phyloP scores from a whole-genome alignment of 352 stramenopile genomes.

The Thraustochytrium striatum region DNA sequence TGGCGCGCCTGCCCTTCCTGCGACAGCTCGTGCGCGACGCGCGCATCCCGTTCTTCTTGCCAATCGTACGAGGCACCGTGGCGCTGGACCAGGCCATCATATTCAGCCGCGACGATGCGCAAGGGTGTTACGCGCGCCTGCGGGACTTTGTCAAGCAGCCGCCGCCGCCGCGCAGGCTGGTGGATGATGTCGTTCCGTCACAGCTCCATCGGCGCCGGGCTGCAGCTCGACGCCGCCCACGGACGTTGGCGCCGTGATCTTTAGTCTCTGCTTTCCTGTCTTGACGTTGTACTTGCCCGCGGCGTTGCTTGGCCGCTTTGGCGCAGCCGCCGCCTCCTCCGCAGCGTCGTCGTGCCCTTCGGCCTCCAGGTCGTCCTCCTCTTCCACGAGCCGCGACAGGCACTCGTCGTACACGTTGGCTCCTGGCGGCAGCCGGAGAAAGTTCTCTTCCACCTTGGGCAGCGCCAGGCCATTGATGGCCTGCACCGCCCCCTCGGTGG shows the following conservation, averaged over 20 bases:
- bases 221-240: background rate
- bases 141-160: background rate
- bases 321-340: background rate
- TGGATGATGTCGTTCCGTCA: background rate
- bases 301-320: background rate
- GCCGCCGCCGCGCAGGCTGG: background rate
- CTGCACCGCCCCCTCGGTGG: background rate
- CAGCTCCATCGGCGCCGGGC: background rate
- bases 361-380: background rate
- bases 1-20: background rate
- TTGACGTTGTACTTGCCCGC: background rate
- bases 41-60: slow-evolving; percentile 19
- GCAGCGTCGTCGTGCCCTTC: background rate
- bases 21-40: background rate
- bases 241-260: background rate
- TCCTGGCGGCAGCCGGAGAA: background rate
- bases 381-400: background rate
- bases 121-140: background rate
- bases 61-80: background rate
- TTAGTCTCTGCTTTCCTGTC: background rate
- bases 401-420: background rate
- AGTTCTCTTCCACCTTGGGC: background rate
- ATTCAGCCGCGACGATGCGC: background rate
- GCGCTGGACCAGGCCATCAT: background rate
- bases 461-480: background rate